phyloP scores from a whole-genome alignment of 345 rosid genomes.

The Microcos paniculata region DNA sequence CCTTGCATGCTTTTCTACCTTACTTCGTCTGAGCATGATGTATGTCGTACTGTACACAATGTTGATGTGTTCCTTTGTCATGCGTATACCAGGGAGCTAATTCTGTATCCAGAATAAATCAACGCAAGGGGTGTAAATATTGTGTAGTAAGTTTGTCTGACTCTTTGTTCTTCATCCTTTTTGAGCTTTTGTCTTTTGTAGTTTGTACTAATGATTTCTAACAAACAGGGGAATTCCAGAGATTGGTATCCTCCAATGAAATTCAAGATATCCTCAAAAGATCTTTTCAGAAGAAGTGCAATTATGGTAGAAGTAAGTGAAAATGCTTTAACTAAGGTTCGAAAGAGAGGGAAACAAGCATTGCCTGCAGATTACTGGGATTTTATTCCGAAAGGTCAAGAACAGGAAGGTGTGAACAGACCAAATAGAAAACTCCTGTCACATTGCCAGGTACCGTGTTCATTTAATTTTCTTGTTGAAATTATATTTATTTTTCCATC shows the following conservation, averaged over 20 bases:
- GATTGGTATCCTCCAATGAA: conserved; percentile 74
- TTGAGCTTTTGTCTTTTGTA: background rate
- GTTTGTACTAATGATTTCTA: conserved; percentile 15
- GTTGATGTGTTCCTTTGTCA: conserved; percentile 16
- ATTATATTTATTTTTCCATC: background rate
- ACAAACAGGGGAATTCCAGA: conserved; percentile 35
- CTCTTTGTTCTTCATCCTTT: conserved; percentile 15
- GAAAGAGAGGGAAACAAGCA: conserved; percentile 27
- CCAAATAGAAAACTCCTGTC: conserved; percentile 59
- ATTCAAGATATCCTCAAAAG: conserved; percentile 64
- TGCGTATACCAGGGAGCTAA: conserved; percentile 40
- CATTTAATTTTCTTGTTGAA: background rate
- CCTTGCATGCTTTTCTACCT: background rate
- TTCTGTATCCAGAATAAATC: conserved; percentile 28
- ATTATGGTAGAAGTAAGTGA: conserved; percentile 66
- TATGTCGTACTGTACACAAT: background rate
- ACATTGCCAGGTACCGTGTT: conserved; percentile 65
- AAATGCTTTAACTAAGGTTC: conserved; percentile 28
- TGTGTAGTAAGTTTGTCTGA: conserved; percentile 60
- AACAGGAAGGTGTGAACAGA: conserved; percentile 45
- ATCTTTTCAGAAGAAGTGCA: conserved; percentile 53
- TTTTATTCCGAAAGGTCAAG: conserved; percentile 55
- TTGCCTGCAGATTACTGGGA: conserved; percentile 83
- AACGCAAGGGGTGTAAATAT: conserved; percentile 62
- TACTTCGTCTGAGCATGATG: background rate